Evolutionary conservation across 2,329 filamentous ascomycete genomes (phyloP).

Genomic region (Neopestalotiopsis clavispora): DNA sequence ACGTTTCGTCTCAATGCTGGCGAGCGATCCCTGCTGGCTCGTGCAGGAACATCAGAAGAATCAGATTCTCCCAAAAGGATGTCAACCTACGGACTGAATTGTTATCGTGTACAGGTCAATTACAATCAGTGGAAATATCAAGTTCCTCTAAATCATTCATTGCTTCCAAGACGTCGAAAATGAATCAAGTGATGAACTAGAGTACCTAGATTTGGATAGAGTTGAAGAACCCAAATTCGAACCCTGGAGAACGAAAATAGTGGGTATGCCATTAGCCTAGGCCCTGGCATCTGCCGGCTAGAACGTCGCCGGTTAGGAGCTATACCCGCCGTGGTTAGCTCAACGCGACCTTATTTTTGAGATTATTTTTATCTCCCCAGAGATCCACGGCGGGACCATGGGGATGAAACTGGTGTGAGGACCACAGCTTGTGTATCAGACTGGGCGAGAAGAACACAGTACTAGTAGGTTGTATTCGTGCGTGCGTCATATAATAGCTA

Average conservation of each 20-base stretch:
- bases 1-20: conserved; percentile 27
- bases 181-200: too few species aligned
- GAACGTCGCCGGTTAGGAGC: conserved; percentile 8
- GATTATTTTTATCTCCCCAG: conserved; percentile 6
- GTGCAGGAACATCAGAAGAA: background rate
- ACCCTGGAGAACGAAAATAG: background rate
- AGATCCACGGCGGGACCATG: conserved; percentile 1
- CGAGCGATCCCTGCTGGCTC: background rate
- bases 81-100: background rate
- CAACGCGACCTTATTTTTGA: conserved; percentile 13
- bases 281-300: conserved; percentile 15
- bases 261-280: background rate
- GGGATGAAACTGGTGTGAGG: background rate
- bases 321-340: conserved; percentile 1
- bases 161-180: too few species aligned
- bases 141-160: too few species aligned
- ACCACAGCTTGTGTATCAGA: background rate
- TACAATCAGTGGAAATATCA: too few species aligned
- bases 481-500: background rate
- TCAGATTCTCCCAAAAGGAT: background rate
- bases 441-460: background rate
- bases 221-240: background rate
- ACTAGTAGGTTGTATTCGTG: background rate
- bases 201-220: background rate
- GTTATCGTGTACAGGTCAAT: too few species aligned